Evolutionary conservation across 805 yeast genomes (phyloP).

Genomic region (Kazachstania africana): DNA sequence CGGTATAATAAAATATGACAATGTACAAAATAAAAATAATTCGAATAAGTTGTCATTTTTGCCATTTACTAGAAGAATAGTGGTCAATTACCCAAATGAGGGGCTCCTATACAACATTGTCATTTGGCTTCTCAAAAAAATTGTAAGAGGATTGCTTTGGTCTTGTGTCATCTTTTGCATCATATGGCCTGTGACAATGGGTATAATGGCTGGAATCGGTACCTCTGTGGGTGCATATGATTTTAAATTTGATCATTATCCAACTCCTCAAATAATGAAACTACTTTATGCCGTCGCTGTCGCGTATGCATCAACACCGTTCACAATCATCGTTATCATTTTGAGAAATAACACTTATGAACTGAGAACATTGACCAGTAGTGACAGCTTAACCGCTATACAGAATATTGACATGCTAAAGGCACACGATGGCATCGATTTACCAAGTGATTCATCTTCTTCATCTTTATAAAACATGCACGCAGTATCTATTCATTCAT

Average conservation of each 20-base stretch:
- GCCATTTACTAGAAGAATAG: constrained; percentile 1
- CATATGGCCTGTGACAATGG: constrained; percentile 21
- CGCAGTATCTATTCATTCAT: no score
- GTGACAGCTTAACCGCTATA: not conserved
- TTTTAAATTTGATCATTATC: constrained; percentile 10
- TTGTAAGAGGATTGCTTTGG: constrained; percentile 8
- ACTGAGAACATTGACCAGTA: no score
- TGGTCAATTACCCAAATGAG: constrained; percentile 6
- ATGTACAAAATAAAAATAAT: constrained; percentile 1
- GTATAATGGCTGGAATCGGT: constrained; percentile 16
- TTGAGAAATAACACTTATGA: constrained; percentile 8
- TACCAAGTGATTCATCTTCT: constrained; percentile 1
- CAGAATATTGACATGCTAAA: not conserved
- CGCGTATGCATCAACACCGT: constrained; percentile 11
- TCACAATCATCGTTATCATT: constrained; percentile 8
- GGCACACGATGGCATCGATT: not conserved
- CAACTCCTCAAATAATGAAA: constrained; percentile 15
- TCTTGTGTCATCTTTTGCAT: constrained; percentile 9
- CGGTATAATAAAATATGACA: constrained; percentile 3
- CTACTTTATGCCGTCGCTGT: constrained; percentile 13
- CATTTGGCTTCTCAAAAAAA: constrained; percentile 11
- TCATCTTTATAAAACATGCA: not conserved
- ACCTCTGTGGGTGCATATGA: constrained; percentile 9
- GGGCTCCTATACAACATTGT: constrained; percentile 6
- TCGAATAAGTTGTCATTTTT: not conserved